phyloP scores from a whole-genome alignment of 1,284 basidiomycete genomes.

The Gymnopus androsaceus region DNA sequence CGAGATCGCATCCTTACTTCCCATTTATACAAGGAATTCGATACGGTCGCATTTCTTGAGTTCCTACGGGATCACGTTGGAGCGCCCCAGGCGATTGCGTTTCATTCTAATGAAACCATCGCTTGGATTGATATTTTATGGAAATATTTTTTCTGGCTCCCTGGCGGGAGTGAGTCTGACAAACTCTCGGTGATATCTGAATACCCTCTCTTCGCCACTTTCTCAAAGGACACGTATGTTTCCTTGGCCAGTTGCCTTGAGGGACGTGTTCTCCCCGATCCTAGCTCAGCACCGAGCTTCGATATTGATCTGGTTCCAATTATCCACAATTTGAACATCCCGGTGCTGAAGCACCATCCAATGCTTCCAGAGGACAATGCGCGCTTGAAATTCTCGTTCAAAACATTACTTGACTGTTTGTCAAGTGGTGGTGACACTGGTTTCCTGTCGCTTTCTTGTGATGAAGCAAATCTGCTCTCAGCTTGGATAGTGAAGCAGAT shows the following conservation, averaged over 20 bases:
- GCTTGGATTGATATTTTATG: constrained; percentile 7
- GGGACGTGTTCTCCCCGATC: background rate
- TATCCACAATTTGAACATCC: background rate
- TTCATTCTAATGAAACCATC: background rate
- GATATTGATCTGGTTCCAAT: background rate
- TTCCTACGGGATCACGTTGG: background rate
- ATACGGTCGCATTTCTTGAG: background rate
- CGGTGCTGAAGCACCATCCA: background rate
- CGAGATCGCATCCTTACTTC: background rate
- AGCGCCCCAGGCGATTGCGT: background rate
- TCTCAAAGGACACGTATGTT: background rate
- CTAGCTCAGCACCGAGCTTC: background rate
- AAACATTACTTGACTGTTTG: background rate
- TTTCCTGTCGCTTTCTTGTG: background rate
- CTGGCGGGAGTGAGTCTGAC: too few species aligned
- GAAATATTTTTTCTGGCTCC: background rate
- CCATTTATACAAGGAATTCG: background rate
- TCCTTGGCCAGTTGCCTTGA: background rate
- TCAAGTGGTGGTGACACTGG: background rate
- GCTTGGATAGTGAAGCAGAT: background rate
- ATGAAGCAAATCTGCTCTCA: background rate
- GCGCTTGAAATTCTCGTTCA: constrained; percentile 5
- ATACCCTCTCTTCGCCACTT: constrained; percentile 5
- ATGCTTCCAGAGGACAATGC: background rate
- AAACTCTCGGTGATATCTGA: background rate